Percentiles rank a stretch among this genome's conserved stretches.
Conservation (phyloP, 148 eudicot species). For the Tetragonia tetragonoides region DNA sequence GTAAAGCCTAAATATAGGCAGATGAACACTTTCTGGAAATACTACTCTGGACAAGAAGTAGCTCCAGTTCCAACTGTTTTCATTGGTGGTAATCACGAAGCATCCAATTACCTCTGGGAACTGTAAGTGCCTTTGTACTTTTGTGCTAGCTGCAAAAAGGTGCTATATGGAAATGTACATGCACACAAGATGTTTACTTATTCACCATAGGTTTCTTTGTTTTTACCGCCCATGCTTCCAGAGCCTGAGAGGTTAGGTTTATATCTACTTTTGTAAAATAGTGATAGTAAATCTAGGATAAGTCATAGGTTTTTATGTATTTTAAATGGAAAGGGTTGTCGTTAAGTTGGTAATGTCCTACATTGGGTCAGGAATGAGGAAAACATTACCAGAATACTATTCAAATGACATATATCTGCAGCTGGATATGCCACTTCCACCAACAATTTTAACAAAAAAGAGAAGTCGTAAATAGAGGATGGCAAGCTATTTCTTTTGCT, state of each 20-base stretch:
- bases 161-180: neutral
- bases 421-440: neutral
- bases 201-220: neutral
- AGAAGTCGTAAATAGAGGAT: too few relatives aligned
- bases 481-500: neutral
- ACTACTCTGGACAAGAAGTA: constrained; percentile 84
- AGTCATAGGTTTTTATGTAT: neutral
- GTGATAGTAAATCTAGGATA: neutral
- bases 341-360: neutral
- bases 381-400: neutral
- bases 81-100: constrained; percentile 98
- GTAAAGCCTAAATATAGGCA: constrained; percentile 63
- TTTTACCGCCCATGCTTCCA: neutral
- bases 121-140: constrained; percentile 55
- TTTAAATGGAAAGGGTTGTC: neutral
- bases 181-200: neutral
- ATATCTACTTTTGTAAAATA: neutral
- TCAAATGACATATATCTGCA: neutral
- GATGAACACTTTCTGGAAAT: constrained; percentile 97
- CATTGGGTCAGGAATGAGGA: neutral
- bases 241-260: neutral
- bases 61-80: constrained; percentile 96
- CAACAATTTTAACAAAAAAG: neutral
- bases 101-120: constrained; percentile 97
- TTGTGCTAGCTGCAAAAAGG: neutral